phyloP scores from a whole-genome alignment of 2,329 filamentous ascomycete species.

The Fusarium sp. region DNA sequence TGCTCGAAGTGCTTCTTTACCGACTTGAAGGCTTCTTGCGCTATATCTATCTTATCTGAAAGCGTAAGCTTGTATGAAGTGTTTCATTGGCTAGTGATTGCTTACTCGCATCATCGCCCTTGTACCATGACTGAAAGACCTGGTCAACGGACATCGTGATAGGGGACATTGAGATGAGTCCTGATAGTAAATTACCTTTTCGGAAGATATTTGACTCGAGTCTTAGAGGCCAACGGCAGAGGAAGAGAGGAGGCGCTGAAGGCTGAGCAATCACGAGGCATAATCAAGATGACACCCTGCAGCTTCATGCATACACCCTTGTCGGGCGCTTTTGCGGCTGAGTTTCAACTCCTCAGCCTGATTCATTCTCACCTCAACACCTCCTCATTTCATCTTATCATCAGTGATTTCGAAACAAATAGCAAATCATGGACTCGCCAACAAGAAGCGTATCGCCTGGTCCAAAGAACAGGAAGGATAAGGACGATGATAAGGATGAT shows the following conservation, averaged over 20 bases:
- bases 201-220: rapidly evolving
- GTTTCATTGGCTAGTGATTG: neutral
- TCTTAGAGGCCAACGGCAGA: rapidly evolving
- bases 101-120: neutral
- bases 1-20: neutral
- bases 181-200: rapidly evolving
- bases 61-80: neutral
- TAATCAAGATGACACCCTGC: neutral
- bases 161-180: rapidly evolving
- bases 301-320: neutral
- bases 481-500: neutral
- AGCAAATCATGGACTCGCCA: neutral
- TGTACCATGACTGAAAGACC: neutral
- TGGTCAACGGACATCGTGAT: neutral
- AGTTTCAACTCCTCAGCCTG: neutral
- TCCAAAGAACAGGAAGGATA: neutral
- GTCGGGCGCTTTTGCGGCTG: neutral
- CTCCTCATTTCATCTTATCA: neutral
- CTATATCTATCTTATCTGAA: neutral
- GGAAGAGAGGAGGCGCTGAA: neutral
- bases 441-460: neutral
- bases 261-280: neutral
- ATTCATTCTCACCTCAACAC: neutral
- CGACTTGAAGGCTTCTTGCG: neutral
- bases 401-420: neutral